Percentiles rank a stretch among this genome's conserved stretches.
Conservation (phyloP, 139 green algal species). For the Chlamydomonas incerta region DNA sequence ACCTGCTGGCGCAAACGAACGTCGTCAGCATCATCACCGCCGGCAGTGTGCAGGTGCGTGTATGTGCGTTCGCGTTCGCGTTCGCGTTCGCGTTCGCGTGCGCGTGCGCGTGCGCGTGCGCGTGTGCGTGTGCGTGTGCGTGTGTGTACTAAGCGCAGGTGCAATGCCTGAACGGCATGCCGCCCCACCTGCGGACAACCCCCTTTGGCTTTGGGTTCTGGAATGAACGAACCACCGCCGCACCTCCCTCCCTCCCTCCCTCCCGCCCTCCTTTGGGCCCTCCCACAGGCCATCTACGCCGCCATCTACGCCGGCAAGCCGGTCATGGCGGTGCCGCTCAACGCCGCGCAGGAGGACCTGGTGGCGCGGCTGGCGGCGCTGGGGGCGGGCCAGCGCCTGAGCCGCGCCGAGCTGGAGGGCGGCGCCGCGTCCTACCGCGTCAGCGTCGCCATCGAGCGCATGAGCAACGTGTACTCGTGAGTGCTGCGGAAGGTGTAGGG, state of each 20-base stretch:
- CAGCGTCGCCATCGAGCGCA: conserved; percentile 29
- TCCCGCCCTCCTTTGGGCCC: not conserved
- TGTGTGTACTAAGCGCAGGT: too few species aligned
- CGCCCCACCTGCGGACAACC: too few species aligned
- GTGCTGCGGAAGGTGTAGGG: too few species aligned
- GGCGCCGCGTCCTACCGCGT: conserved; percentile 29
- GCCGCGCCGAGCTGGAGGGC: conserved; percentile 31
- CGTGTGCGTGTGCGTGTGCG: too few species aligned
- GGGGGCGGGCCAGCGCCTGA: conserved; percentile 27
- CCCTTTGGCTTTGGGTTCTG: too few species aligned
- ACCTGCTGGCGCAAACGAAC: not conserved
- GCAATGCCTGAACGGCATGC: too few species aligned
- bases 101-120: too few species aligned
- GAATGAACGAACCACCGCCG: too few species aligned
- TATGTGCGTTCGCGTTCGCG: too few species aligned
- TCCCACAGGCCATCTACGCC: conserved; percentile 5
- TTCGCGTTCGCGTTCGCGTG: too few species aligned
- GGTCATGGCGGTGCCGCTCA: conserved; percentile 23
- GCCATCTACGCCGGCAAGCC: conserved; percentile 37
- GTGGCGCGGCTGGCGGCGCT: conserved; percentile 25
- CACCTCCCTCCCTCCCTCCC: not conserved
- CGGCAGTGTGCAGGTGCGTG: conserved; percentile 21
- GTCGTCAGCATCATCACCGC: conserved; percentile 28
- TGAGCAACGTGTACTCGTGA: conserved; percentile 40
- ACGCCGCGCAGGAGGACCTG: conserved; percentile 16